Evolutionary conservation across 2,329 filamentous ascomycete species (phyloP).

Genomic region (Orbilia quercus): DNA sequence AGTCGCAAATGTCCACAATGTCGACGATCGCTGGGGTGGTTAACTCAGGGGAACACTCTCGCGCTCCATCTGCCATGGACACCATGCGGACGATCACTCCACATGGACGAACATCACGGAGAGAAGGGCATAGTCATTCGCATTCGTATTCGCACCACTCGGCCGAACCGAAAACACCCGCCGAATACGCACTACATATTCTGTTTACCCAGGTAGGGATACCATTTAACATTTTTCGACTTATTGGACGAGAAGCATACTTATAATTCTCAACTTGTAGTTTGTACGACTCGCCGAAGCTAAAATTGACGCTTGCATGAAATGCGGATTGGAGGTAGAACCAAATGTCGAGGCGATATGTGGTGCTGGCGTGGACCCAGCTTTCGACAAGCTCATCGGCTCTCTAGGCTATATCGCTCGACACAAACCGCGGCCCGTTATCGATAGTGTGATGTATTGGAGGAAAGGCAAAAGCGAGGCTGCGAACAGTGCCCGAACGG

Average conservation of each 20-base stretch:
- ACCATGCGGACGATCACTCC: constrained; percentile 55
- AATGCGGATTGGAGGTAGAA: constrained; percentile 76
- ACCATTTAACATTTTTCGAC: neutral
- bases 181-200: constrained; percentile 96
- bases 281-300: constrained; percentile 98
- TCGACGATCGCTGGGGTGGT: constrained; percentile 51
- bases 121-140: constrained; percentile 68
- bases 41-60: constrained; percentile 35
- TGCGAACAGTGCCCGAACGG: constrained; percentile 74
- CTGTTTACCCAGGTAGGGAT: constrained; percentile 84
- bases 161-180: constrained; percentile 82
- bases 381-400: constrained; percentile 92
- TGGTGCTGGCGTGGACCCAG: constrained; percentile 84
- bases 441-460: constrained; percentile 98
- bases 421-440: constrained; percentile 91
- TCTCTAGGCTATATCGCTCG: constrained; percentile 91
- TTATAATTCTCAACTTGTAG: constrained; percentile 62
- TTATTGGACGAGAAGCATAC: constrained; percentile 11
- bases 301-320: constrained; percentile 89
- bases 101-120: constrained; percentile 58
- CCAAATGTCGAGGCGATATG: constrained; percentile 89
- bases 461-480: constrained; percentile 94
- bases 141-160: constrained; percentile 76
- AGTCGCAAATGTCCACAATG: constrained; percentile 59
- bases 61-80: constrained; percentile 43